A percentile compares a stretch with the other conserved stretches of the same genome.
Conservation (phyloP, 257 asterid genomes). For the Solanum virginianum region DNA sequence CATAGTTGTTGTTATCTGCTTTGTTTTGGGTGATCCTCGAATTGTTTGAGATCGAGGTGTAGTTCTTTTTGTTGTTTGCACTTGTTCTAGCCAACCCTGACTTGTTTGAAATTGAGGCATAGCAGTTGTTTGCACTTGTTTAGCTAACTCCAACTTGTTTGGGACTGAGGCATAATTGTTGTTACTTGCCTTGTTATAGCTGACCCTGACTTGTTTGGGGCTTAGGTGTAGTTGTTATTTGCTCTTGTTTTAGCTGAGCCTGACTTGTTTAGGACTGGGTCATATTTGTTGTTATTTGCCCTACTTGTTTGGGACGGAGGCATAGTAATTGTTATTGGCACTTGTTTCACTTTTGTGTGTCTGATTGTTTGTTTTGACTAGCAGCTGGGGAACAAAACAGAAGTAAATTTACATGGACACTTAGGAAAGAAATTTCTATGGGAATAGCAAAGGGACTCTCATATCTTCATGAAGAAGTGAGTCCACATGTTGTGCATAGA, state of each 20-base stretch:
- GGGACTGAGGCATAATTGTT: neutral
- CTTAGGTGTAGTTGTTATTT: neutral
- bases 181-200: neutral
- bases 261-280: neutral
- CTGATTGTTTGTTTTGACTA: neutral
- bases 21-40: neutral
- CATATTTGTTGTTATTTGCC: too few relatives aligned
- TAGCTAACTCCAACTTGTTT: neutral
- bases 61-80: neutral
- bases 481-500: conserved; percentile 61
- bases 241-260: neutral
- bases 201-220: neutral
- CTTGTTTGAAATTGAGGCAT: neutral
- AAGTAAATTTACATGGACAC: conserved; percentile 38
- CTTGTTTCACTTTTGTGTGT: neutral
- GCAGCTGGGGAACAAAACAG: conserved; percentile 46
- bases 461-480: conserved; percentile 61
- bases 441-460: conserved; percentile 60
- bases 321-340: neutral
- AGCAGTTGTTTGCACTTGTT: neutral
- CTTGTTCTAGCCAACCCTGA: neutral
- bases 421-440: conserved; percentile 32
- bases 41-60: neutral
- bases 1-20: neutral
- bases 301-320: neutral